Percentiles rank a stretch among this genome's conserved stretches.
phyloP scores from a whole-genome alignment of 352 stramenopile genomes.

The Phytophthora capsici region DNA sequence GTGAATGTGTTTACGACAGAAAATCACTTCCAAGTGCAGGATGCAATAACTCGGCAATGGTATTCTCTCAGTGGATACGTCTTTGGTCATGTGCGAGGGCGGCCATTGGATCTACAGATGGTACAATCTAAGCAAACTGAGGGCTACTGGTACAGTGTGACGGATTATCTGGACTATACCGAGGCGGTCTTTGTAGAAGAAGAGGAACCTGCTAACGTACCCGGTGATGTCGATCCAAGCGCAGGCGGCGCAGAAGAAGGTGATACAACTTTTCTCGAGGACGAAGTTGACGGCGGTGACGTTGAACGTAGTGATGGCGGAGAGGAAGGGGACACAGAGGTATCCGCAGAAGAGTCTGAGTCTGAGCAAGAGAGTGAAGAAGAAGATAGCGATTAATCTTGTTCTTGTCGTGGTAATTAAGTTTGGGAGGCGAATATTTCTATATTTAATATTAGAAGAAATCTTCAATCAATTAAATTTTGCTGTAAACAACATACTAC shows the following conservation, averaged over 20 bases:
- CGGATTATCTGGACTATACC: slow-evolving; percentile 73
- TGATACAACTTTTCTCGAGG: neutral
- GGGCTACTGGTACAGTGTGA: slow-evolving; percentile 55
- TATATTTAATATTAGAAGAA: too few relatives aligned
- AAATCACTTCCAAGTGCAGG: slow-evolving; percentile 71
- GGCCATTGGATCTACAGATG: slow-evolving; percentile 44
- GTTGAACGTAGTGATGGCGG: slow-evolving; percentile 26
- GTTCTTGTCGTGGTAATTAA: too few relatives aligned
- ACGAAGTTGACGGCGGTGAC: slow-evolving; percentile 10
- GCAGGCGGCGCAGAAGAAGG: slow-evolving; percentile 14
- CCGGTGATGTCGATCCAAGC: slow-evolving; percentile 1
- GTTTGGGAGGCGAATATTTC: too few relatives aligned
- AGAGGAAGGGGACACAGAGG: slow-evolving; percentile 35
- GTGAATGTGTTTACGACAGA: slow-evolving; percentile 64
- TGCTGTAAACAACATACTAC: slow-evolving; percentile 3
- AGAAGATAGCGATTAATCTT: neutral
- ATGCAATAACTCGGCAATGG: slow-evolving; percentile 61
- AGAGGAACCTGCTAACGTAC: neutral
- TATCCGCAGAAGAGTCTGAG: slow-evolving; percentile 12
- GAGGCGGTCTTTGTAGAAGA: slow-evolving; percentile 31
- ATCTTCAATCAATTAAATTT: neutral
- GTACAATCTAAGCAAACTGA: slow-evolving; percentile 23
- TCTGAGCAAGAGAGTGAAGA: slow-evolving; percentile 16
- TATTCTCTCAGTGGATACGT: slow-evolving; percentile 74
- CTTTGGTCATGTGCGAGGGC: slow-evolving; percentile 57